These are phyloP conservation scores for Colletotrichum sp. DNA, from an alignment of 2,329 filamentous ascomycete genomes.

Conservation along the genomic window DNA sequence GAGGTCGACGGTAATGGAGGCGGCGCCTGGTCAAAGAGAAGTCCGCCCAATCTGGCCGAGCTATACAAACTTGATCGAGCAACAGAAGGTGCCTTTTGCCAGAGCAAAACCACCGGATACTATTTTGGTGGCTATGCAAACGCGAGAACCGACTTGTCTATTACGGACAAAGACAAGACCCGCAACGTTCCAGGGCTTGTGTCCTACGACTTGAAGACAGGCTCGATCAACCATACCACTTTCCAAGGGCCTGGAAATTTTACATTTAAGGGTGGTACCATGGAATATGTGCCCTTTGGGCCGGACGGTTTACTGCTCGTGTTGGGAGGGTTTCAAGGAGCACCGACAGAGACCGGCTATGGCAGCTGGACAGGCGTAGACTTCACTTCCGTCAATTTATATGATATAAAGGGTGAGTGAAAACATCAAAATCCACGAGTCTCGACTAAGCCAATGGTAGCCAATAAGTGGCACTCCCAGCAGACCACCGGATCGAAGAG, in stretches of 20 bases:
- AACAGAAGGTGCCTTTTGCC: slow-evolving; percentile 30
- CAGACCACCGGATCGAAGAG: slow-evolving; percentile 29
- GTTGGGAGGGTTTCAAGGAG: slow-evolving; percentile 33
- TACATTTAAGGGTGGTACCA: slow-evolving; percentile 32
- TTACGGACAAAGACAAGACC: slow-evolving; percentile 21
- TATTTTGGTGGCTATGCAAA: slow-evolving; percentile 34
- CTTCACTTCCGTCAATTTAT: slow-evolving; percentile 35
- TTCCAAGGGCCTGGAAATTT: slow-evolving; percentile 17
- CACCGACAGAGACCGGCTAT: slow-evolving; percentile 25
- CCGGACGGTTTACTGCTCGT: slow-evolving; percentile 36
- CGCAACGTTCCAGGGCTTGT: slow-evolving; percentile 31
- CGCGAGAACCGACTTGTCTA: slow-evolving; percentile 26
- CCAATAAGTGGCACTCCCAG: slow-evolving; percentile 37
- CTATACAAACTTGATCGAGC: slow-evolving; percentile 42
- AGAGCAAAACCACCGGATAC: slow-evolving; percentile 31
- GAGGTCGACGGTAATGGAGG: slow-evolving; percentile 33
- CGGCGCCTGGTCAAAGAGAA: slow-evolving; percentile 32
- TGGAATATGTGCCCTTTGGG: slow-evolving; percentile 37
- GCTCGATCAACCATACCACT: slow-evolving; percentile 32
- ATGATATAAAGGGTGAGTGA: slow-evolving; percentile 31
- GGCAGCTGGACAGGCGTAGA: slow-evolving; percentile 23
- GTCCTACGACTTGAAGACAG: slow-evolving; percentile 35
- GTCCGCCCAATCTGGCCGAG: slow-evolving; percentile 28
- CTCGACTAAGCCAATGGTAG: not conserved
- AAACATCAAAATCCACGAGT: not conserved